Evolutionary conservation across 2,329 filamentous ascomycete genomes (phyloP).

Genomic region (Trichoderma koningiopsis): DNA sequence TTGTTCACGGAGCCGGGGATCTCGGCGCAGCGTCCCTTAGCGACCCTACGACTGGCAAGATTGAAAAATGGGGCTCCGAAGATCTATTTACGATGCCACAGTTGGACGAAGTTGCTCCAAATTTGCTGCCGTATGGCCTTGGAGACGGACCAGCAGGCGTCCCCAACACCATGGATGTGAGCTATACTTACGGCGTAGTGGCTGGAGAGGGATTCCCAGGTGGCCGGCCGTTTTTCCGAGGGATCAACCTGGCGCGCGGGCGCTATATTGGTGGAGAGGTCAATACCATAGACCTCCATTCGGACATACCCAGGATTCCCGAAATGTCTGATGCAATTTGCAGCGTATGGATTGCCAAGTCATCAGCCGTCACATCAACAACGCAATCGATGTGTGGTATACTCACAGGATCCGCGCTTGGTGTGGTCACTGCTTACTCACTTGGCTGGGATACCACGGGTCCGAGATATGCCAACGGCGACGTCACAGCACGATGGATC

Average conservation of each 20-base stretch:
- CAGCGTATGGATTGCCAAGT: conserved; percentile 89
- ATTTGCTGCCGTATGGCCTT: conserved; percentile 73
- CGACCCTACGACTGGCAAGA: conserved; percentile 74
- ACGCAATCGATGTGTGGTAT: conserved; percentile 82
- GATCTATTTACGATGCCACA: conserved; percentile 76
- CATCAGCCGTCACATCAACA: conserved; percentile 66
- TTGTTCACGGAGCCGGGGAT: conserved; percentile 82
- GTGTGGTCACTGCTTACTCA: conserved; percentile 80
- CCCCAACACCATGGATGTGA: conserved; percentile 89
- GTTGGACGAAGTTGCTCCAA: conserved; percentile 74
- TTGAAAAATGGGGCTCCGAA: conserved; percentile 79
- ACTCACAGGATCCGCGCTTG: conserved; percentile 79
- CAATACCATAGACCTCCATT: conserved; percentile 61
- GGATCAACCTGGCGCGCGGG: conserved; percentile 72
- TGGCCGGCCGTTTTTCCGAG: conserved; percentile 77
- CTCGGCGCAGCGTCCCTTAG: conserved; percentile 77
- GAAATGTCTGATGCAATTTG: conserved; percentile 71
- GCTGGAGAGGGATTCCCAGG: conserved; percentile 86
- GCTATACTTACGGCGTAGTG: conserved; percentile 79
- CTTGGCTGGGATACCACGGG: conserved; percentile 63
- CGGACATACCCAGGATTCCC: conserved; percentile 77
- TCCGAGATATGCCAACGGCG: conserved; percentile 67
- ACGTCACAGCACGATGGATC: conserved; percentile 86
- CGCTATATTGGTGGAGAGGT: conserved; percentile 69
- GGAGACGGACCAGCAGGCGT: conserved; percentile 76